phyloP scores from a whole-genome alignment of 1,139 yeast species.

The Scheffersomyces segobiensis region DNA sequence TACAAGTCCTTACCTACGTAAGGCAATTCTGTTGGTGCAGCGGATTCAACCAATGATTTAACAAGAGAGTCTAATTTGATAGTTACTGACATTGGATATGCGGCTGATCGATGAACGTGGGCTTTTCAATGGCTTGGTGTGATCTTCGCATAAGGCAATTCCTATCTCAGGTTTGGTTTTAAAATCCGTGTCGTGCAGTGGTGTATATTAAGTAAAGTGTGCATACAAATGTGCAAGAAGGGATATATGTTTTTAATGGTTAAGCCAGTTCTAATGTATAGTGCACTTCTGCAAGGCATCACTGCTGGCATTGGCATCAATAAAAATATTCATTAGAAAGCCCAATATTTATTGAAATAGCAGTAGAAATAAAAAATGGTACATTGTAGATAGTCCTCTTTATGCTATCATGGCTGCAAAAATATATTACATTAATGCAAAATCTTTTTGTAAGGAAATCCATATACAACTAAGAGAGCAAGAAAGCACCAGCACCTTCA shows the following conservation, averaged over 20 bases:
- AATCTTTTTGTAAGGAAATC: background rate
- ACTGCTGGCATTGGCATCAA: too few relatives aligned
- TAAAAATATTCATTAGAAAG: background rate
- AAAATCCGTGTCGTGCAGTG: background rate
- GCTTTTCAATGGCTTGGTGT: background rate
- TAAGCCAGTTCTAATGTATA: too few relatives aligned
- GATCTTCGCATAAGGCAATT: background rate
- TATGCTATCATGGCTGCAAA: background rate
- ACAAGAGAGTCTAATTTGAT: constrained; percentile 26
- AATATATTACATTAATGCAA: background rate
- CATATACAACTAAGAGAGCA: constrained; percentile 52
- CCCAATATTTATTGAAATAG: background rate
- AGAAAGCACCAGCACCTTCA: constrained; percentile 90
- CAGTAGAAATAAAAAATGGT: background rate
- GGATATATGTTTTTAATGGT: too few relatives aligned
- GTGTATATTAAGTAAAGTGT: background rate
- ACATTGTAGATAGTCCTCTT: too few relatives aligned
- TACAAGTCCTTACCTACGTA: constrained; percentile 28
- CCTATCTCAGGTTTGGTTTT: background rate
- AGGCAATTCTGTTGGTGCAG: constrained; percentile 46
- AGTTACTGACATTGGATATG: background rate
- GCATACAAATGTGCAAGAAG: background rate
- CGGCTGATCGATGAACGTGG: background rate
- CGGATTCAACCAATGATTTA: constrained; percentile 33
- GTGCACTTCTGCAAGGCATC: background rate